Conservation (phyloP, 768 basidiomycete genomes). For the Suillus americanus region DNA sequence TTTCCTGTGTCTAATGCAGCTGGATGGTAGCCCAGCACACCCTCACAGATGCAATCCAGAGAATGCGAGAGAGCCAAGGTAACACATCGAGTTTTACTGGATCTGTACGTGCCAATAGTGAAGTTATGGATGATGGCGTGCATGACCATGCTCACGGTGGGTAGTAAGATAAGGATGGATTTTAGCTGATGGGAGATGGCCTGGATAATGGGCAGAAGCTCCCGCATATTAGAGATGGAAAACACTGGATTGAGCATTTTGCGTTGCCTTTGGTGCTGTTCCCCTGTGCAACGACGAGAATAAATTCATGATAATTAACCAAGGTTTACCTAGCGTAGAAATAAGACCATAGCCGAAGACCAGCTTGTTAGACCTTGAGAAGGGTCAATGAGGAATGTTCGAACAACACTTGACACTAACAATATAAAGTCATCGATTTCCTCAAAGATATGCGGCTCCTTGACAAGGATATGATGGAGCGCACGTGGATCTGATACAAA, state of each 20-base stretch:
- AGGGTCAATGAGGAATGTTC: background rate
- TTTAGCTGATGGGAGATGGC: conserved; percentile 13
- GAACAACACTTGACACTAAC: conserved; percentile 8
- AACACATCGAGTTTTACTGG: conserved; percentile 22
- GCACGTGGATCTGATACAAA: conserved; percentile 24
- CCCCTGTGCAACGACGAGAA: background rate
- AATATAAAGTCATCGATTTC: conserved; percentile 18
- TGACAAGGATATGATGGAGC: conserved; percentile 27
- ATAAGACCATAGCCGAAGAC: conserved; percentile 29
- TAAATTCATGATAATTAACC: background rate
- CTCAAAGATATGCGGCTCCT: conserved; percentile 25
- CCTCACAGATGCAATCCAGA: conserved; percentile 26
- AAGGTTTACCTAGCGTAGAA: conserved; percentile 20
- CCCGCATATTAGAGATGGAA: conserved; percentile 4
- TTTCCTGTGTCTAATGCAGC: conserved; percentile 17
- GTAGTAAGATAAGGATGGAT: background rate
- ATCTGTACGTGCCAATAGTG: background rate
- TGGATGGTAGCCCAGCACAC: conserved; percentile 23
- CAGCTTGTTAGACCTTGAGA: conserved; percentile 3
- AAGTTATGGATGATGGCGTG: background rate
- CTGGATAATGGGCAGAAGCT: conserved; percentile 15
- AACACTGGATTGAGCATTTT: conserved; percentile 9
- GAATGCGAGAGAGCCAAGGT: conserved; percentile 23
- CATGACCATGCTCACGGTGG: background rate
- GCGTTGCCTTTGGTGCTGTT: conserved; percentile 7